Conservation (phyloP, 2,329 filamentous ascomycete genomes). For the Paraphoma chrysanthemicola region DNA sequence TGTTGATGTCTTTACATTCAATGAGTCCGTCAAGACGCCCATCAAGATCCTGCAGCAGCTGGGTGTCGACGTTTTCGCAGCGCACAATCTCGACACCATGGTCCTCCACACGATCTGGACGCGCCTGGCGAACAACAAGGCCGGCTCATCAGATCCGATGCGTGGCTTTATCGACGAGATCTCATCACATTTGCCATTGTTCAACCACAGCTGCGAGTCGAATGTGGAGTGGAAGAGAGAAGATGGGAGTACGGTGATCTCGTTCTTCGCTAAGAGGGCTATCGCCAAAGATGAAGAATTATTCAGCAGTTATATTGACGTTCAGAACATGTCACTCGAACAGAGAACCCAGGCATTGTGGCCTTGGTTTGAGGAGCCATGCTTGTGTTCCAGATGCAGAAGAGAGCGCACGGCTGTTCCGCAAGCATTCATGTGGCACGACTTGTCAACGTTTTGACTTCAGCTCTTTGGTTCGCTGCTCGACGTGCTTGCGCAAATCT, state of each 20-base stretch:
- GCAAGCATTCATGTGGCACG: too few relatives aligned
- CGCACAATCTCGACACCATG: constrained; percentile 33
- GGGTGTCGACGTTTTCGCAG: constrained; percentile 27
- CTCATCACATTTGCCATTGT: constrained; percentile 36
- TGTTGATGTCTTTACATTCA: constrained; percentile 38
- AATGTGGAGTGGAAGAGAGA: constrained; percentile 28
- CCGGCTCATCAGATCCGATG: constrained; percentile 26
- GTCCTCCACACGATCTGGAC: constrained; percentile 41
- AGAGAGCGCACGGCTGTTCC: neutral
- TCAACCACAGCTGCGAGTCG: constrained; percentile 45
- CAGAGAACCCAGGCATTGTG: neutral
- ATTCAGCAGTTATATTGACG: constrained; percentile 20
- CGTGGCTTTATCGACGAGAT: constrained; percentile 37
- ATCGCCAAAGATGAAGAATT: constrained; percentile 13
- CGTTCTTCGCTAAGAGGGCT: constrained; percentile 14
- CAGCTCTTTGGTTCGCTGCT: neutral
- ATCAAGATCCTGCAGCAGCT: constrained; percentile 37
- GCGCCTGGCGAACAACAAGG: constrained; percentile 44
- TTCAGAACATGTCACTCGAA: neutral
- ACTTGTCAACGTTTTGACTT: neutral
- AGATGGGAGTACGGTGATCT: constrained; percentile 13
- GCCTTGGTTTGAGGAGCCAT: neutral
- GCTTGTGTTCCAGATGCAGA: neutral
- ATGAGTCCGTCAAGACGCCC: constrained; percentile 32
- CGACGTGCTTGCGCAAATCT: neutral